Evolutionary conservation across 176 grass and related monocot species (phyloP).

Genomic region (Ensete glaucum): DNA sequence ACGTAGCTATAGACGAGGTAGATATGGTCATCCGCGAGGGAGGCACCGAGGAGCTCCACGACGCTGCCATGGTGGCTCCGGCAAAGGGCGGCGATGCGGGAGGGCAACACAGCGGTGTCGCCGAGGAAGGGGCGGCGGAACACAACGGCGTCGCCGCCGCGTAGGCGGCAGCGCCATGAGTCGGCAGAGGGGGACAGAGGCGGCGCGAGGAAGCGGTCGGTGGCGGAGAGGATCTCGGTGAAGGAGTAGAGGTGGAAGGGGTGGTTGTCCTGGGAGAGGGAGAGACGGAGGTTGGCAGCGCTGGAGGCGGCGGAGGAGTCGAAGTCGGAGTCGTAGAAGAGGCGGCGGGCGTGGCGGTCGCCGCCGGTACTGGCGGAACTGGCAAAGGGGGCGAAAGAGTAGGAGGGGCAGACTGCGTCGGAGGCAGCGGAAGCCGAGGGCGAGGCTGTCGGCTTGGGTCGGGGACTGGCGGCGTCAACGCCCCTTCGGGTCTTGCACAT

Average conservation of each 20-base stretch:
- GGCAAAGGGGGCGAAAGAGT: not conserved
- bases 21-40: not conserved
- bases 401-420: not conserved
- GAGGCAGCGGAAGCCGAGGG: not conserved
- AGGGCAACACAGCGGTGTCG: not conserved
- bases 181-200: not conserved
- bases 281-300: not conserved
- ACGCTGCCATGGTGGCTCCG: not conserved
- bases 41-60: conserved; percentile 3
- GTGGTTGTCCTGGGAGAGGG: not conserved
- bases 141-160: not conserved
- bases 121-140: not conserved
- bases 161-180: not conserved
- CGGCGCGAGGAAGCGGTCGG: not conserved
- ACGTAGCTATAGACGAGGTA: conserved; percentile 6
- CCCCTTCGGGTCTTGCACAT: not conserved
- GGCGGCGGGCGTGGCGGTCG: too few relatives aligned
- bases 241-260: not conserved
- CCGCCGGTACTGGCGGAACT: too few relatives aligned
- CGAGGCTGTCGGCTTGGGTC: not conserved
- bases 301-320: not conserved
- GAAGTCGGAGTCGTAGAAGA: not conserved
- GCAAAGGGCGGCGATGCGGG: not conserved
- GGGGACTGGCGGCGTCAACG: not conserved
- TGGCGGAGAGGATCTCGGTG: conserved; percentile 1